phyloP scores from a whole-genome alignment of 2,329 filamentous ascomycete species.

The Alternaria viburni region DNA sequence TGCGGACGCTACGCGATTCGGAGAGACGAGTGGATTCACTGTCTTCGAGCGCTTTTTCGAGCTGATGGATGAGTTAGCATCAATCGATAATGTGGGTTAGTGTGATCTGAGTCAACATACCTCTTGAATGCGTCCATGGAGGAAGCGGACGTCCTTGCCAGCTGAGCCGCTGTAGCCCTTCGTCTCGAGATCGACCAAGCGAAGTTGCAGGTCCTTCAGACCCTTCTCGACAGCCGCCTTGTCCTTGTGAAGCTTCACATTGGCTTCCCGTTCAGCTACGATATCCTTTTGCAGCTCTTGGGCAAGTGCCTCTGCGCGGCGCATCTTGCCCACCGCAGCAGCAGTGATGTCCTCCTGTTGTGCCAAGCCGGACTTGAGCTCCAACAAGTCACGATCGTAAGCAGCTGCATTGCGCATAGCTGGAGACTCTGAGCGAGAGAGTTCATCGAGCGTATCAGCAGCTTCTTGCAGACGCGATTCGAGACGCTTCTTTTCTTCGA shows the following conservation, averaged over 20 bases:
- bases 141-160: conserved; percentile 92
- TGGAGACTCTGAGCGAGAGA: conserved; percentile 83
- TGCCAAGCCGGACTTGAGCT: conserved; percentile 85
- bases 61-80: conserved; percentile 57
- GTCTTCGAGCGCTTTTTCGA: conserved; percentile 84
- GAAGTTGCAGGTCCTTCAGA: conserved; percentile 87
- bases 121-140: conserved; percentile 94
- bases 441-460: conserved; percentile 84
- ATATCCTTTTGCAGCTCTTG: conserved; percentile 95
- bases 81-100: neutral
- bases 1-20: conserved; percentile 85
- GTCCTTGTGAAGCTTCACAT: conserved; percentile 82
- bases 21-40: conserved; percentile 80
- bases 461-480: conserved; percentile 87
- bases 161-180: conserved; percentile 89
- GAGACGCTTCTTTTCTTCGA: conserved; percentile 88
- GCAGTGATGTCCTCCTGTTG: conserved; percentile 92
- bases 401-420: conserved; percentile 88
- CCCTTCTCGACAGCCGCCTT: conserved; percentile 89
- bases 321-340: conserved; percentile 96
- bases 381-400: conserved; percentile 86
- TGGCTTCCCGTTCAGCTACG: conserved; percentile 80
- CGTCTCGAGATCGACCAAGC: conserved; percentile 90
- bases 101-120: conserved; percentile 59
- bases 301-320: conserved; percentile 84